phyloP scores from a whole-genome alignment of 2,329 filamentous ascomycete species.

The Exserohilum rostratum region DNA sequence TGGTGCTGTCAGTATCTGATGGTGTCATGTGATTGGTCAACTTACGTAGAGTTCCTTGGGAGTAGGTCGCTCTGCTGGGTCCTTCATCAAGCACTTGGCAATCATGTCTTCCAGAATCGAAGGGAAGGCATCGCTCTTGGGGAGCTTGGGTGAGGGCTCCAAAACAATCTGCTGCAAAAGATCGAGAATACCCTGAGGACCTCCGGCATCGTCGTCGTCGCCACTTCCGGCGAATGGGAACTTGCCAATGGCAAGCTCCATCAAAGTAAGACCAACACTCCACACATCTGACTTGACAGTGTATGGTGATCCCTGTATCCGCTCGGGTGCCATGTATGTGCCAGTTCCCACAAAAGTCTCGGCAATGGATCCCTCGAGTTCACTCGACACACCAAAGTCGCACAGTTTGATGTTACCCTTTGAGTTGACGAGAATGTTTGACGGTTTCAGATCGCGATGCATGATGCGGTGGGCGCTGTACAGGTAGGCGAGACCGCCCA shows the following conservation, averaged over 20 bases:
- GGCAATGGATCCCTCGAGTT: constrained; percentile 96
- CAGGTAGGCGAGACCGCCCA: constrained; percentile 91
- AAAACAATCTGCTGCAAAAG: constrained; percentile 96
- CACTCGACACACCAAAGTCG: constrained; percentile 98
- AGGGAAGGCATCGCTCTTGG: constrained; percentile 97
- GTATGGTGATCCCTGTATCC: constrained; percentile 96
- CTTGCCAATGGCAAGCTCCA: constrained; percentile 97
- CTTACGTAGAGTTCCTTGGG: constrained; percentile 91
- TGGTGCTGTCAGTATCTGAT: constrained; percentile 50
- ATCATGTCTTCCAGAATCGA: constrained; percentile 96
- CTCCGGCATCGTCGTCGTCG: constrained; percentile 69
- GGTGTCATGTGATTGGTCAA: too few relatives aligned
- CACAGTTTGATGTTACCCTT: constrained; percentile 94
- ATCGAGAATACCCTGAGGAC: constrained; percentile 92
- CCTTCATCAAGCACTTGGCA: constrained; percentile 91
- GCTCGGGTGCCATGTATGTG: constrained; percentile 98
- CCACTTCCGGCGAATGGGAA: constrained; percentile 93
- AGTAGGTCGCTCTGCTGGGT: constrained; percentile 85
- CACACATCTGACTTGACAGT: constrained; percentile 98
- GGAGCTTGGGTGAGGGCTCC: constrained; percentile 89
- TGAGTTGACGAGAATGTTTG: constrained; percentile 96
- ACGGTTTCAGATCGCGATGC: constrained; percentile 98
- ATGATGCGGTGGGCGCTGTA: constrained; percentile 97
- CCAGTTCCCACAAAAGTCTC: constrained; percentile 98
- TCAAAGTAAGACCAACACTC: constrained; percentile 93